Evolutionary conservation across 2,329 filamentous ascomycete species (phyloP).

Genomic region (Sphaerulina vaccinii): DNA sequence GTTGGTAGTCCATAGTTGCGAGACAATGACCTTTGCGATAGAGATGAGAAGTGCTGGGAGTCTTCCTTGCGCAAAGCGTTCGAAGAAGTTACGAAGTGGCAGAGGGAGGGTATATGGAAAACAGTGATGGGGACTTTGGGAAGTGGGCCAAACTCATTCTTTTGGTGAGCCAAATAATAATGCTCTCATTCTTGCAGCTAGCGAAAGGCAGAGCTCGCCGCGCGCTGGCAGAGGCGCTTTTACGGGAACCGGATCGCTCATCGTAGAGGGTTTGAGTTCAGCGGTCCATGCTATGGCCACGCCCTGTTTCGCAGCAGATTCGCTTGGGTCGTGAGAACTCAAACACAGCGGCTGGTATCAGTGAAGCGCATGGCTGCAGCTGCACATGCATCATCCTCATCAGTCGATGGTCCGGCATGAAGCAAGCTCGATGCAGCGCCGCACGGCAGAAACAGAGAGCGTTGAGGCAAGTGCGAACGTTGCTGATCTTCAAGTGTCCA

Average conservation of each 20-base stretch:
- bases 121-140: too few species aligned
- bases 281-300: conserved; percentile 11
- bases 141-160: conserved; percentile 3
- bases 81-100: neutral
- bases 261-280: conserved; percentile 14
- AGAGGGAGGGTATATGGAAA: neutral
- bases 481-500: conserved; percentile 2
- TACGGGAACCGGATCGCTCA: neutral
- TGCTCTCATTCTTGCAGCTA: conserved; percentile 12
- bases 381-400: too few species aligned
- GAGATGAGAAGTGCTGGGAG: neutral
- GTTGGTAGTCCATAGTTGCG: conserved; percentile 30
- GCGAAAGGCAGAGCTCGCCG: conserved; percentile 6
- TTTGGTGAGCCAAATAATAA: neutral
- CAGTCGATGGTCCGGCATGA: too few species aligned
- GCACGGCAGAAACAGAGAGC: neutral
- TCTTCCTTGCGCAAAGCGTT: too few species aligned
- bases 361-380: conserved; percentile 10
- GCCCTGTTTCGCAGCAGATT: conserved; percentile 1
- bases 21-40: neutral
- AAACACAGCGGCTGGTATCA: neutral
- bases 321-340: neutral
- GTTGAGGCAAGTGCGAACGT: conserved; percentile 11
- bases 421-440: conserved; percentile 3
- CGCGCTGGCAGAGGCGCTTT: conserved; percentile 4